These are phyloP conservation scores for Chytriomyces confervae DNA, from an alignment of 192 early-diverging fungal genomes.

Conservation along the genomic window DNA sequence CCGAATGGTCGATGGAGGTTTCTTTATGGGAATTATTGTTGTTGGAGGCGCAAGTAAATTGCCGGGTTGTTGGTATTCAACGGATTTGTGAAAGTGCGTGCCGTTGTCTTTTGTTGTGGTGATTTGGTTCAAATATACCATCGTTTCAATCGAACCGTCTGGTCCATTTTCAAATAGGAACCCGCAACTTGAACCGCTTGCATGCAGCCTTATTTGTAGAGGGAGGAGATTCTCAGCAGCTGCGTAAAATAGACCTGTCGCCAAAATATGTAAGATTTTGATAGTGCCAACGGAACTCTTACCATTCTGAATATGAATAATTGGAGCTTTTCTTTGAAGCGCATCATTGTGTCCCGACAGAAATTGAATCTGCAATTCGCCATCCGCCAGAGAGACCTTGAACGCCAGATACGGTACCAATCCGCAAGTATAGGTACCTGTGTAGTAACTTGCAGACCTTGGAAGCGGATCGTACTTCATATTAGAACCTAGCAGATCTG, in stretches of 20 bases:
- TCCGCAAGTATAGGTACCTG: slow-evolving; percentile 6
- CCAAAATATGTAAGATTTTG: background rate
- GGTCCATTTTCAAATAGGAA: slow-evolving; percentile 24
- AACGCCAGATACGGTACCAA: slow-evolving; percentile 8
- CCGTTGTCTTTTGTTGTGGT: background rate
- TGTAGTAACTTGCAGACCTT: slow-evolving; percentile 26
- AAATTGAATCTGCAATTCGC: slow-evolving; percentile 16
- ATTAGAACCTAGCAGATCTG: background rate
- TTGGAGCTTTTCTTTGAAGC: slow-evolving; percentile 1
- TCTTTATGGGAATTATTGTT: background rate
- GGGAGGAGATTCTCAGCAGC: slow-evolving; percentile 7
- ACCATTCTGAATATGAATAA: slow-evolving; percentile 24
- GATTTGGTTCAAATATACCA: slow-evolving; percentile 3
- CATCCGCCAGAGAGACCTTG: slow-evolving; percentile 8
- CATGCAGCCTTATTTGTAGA: background rate
- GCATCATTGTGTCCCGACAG: slow-evolving; percentile 13
- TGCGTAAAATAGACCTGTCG: slow-evolving; percentile 15
- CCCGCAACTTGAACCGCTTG: slow-evolving; percentile 1
- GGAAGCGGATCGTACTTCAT: background rate
- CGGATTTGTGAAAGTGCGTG: slow-evolving; percentile 9
- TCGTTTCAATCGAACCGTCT: slow-evolving; percentile 8
- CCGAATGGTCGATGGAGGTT: background rate
- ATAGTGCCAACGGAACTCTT: background rate
- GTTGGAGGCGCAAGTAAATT: background rate
- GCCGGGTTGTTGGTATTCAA: slow-evolving; percentile 4